A percentile compares a stretch with the other conserved stretches of the same genome.
phyloP scores from a whole-genome alignment of 2,329 filamentous ascomycete species.

The Trichophyton simii region DNA sequence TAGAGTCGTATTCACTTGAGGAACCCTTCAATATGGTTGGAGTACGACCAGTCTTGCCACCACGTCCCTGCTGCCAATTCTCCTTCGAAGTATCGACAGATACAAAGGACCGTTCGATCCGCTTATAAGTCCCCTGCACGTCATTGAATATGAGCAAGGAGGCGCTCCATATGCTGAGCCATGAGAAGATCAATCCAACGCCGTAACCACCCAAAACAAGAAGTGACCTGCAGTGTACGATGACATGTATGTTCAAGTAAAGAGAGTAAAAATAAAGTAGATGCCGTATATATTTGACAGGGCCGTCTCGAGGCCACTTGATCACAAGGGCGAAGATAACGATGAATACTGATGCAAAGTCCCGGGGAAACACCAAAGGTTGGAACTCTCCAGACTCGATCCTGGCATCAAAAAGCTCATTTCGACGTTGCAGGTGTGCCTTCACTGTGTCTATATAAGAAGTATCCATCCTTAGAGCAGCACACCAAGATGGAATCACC shows the following conservation, averaged over 20 bases:
- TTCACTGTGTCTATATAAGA: not conserved
- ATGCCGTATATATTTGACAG: conserved; percentile 29
- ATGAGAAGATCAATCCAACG: conserved; percentile 42
- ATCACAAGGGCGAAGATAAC: conserved; percentile 41
- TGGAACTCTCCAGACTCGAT: conserved; percentile 17
- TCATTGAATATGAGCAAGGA: conserved; percentile 45
- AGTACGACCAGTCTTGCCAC: not conserved
- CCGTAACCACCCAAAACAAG: conserved; percentile 42
- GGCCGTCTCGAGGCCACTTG: conserved; percentile 30
- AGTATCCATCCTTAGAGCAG: not conserved
- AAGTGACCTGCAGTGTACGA: conserved; percentile 36
- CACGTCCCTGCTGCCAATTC: not conserved
- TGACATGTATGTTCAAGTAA: conserved; percentile 26
- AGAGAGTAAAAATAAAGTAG: conserved; percentile 35
- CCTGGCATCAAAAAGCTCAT: not conserved
- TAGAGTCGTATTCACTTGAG: not conserved
- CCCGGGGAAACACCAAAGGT: conserved; percentile 27
- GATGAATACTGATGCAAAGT: conserved; percentile 20
- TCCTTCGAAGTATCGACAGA: conserved; percentile 3
- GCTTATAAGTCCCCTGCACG: conserved; percentile 41
- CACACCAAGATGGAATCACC: not conserved
- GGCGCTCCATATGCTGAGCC: conserved; percentile 42
- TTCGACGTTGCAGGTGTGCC: not conserved
- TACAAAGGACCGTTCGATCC: conserved; percentile 37
- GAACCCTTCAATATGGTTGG: not conserved